These are phyloP conservation scores for Coelastrella sp. DNA, from an alignment of 139 green algal species.

Conservation along the genomic window DNA sequence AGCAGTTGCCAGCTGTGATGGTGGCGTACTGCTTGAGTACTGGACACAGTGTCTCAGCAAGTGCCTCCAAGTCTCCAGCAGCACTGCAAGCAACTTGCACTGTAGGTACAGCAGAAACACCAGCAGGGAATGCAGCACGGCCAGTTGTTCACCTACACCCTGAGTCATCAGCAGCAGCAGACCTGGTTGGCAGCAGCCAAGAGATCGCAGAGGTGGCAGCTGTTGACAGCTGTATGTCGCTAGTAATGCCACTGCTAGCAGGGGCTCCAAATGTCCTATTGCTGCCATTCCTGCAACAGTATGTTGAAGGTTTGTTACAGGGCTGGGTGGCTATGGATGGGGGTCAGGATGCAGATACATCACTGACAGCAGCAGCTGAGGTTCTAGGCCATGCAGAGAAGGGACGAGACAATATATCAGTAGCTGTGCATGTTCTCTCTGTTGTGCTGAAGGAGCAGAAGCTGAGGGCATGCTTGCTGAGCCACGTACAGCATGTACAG, in stretches of 20 bases:
- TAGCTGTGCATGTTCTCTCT: neutral
- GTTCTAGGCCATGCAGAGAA: no score
- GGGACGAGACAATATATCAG: neutral
- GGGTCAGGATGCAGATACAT: no score
- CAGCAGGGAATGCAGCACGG: neutral
- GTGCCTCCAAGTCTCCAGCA: no score
- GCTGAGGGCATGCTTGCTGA: neutral
- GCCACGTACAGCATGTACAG: slow-evolving; percentile 3
- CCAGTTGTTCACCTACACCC: neutral
- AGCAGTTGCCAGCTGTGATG: slow-evolving; percentile 10
- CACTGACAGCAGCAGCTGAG: no score
- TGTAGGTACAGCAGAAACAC: neutral
- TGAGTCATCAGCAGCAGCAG: neutral
- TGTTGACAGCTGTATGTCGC: neutral
- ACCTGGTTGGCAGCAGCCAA: neutral
- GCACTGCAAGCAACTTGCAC: no score
- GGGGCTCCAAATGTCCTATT: neutral
- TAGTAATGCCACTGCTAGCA: slow-evolving; percentile 27
- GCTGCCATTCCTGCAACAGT: neutral
- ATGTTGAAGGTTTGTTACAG: neutral
- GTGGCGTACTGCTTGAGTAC: slow-evolving; percentile 13
- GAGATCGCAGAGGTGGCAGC: slow-evolving; percentile 20
- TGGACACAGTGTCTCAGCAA: neutral
- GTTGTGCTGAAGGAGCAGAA: neutral
- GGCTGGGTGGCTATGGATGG: no score